Conservation (phyloP, 495 filamentous ascomycete genomes). For the Lasiosphaeria ovina region DNA sequence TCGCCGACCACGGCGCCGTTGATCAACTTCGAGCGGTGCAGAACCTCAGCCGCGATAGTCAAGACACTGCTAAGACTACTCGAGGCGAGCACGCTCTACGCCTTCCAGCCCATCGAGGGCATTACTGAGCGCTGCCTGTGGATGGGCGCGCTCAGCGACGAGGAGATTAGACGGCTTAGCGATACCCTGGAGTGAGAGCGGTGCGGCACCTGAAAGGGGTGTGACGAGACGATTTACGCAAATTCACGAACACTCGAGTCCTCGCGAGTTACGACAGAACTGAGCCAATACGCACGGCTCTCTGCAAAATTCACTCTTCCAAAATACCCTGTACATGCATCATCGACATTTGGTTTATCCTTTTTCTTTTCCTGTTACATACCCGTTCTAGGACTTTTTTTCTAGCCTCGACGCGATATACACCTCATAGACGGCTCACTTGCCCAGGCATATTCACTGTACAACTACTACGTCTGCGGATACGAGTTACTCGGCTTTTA, state of each 20-base stretch:
- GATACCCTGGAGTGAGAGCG: constrained; percentile 37
- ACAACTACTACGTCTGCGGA: constrained; percentile 2
- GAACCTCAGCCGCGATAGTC: constrained; percentile 85
- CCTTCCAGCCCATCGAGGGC: constrained; percentile 79
- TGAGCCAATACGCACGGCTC: neutral
- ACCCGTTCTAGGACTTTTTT: neutral
- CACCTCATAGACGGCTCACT: constrained; percentile 3
- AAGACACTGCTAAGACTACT: constrained; percentile 87
- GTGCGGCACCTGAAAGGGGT: neutral
- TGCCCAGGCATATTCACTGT: constrained; percentile 11
- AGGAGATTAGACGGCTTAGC: constrained; percentile 62
- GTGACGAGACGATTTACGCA: constrained; percentile 11
- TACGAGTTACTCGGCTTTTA: too few relatives aligned
- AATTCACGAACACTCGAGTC: constrained; percentile 3
- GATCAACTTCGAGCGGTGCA: constrained; percentile 93
- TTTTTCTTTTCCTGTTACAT: neutral
- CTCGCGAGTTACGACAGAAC: neutral
- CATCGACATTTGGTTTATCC: constrained; percentile 1
- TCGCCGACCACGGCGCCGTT: constrained; percentile 67
- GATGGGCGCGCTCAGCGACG: constrained; percentile 86
- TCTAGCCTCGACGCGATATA: constrained; percentile 6
- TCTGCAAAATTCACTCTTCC: constrained; percentile 8
- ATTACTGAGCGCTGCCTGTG: constrained; percentile 90
- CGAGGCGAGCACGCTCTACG: constrained; percentile 88
- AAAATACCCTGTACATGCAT: constrained; percentile 25